Evolutionary conservation across 2,329 filamentous ascomycete species (phyloP).

Genomic region (Pyrenochaeta sp.): DNA sequence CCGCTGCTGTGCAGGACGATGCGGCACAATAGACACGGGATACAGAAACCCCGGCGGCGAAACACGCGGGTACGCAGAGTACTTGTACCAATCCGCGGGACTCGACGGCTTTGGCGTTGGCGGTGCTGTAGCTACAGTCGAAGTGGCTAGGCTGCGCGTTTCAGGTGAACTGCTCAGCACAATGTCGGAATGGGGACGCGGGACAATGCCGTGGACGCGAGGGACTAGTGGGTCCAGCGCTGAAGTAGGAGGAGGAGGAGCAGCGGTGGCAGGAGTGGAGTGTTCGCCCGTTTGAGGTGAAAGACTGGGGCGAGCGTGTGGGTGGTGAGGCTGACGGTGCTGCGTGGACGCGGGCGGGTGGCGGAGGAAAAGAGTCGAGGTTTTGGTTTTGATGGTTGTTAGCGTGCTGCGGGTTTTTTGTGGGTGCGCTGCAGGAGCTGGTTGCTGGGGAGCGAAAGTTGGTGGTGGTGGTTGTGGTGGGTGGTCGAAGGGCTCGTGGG

Average conservation of each 20-base stretch:
- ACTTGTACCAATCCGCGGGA: too few species aligned
- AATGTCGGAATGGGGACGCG: background rate
- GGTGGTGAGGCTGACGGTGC: background rate
- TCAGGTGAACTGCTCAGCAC: background rate
- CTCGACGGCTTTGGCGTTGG: background rate
- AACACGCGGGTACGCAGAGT: slow-evolving; percentile 9
- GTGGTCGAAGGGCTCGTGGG: too few species aligned
- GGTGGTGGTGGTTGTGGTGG: too few species aligned
- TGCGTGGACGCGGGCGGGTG: too few species aligned
- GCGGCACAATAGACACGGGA: slow-evolving; percentile 13
- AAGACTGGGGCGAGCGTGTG: background rate
- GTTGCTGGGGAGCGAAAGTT: too few species aligned
- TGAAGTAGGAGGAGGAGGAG: too few species aligned
- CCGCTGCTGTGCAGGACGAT: background rate
- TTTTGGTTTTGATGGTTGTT: background rate
- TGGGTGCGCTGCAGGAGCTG: background rate
- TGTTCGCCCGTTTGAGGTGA: background rate
- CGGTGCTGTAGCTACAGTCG: background rate
- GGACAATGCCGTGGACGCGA: slow-evolving; percentile 1
- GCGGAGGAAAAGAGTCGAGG: background rate
- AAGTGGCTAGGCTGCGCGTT: background rate
- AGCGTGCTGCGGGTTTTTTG: background rate
- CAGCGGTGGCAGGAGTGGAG: too few species aligned
- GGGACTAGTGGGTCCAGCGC: too few species aligned
- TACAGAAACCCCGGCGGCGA: slow-evolving; percentile 15